These are phyloP conservation scores for Zancudomyces culisetae DNA, from an alignment of 371 early-diverging fungal species.

Conservation along the genomic window DNA sequence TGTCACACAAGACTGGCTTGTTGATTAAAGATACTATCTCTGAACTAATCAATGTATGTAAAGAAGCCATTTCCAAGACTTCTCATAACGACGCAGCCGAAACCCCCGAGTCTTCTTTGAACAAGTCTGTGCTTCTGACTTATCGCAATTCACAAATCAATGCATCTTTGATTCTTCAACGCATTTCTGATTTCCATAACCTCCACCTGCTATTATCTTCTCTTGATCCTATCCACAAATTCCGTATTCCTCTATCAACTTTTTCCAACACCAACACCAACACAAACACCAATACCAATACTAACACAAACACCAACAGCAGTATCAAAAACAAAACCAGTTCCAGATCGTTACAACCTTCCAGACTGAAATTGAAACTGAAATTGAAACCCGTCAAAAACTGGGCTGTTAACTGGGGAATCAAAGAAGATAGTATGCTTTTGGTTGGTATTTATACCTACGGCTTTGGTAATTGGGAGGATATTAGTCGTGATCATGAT, in stretches of 20 bases:
- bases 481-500: conserved; percentile 56
- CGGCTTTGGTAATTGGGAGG: conserved; percentile 86
- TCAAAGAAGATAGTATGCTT: conserved; percentile 87
- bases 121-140: conserved; percentile 56
- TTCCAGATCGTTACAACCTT: too few species aligned
- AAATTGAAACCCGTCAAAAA: conserved; percentile 61
- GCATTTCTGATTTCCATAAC: conserved; percentile 16
- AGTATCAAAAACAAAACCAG: too few species aligned
- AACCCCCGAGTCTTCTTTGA: conserved; percentile 19
- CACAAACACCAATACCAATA: neutral
- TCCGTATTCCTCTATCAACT: conserved; percentile 15
- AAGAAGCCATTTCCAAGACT: conserved; percentile 31
- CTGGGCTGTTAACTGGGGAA: conserved; percentile 79
- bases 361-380: conserved; percentile 42
- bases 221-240: too few species aligned
- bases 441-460: conserved; percentile 81
- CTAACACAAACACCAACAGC: neutral
- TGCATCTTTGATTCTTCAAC: conserved; percentile 33
- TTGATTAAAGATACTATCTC: conserved; percentile 32
- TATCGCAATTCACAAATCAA: conserved; percentile 71
- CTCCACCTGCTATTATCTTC: conserved; percentile 7
- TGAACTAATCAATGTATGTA: conserved; percentile 51
- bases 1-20: conserved; percentile 44
- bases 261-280: conserved; percentile 8
- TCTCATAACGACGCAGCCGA: conserved; percentile 22